phyloP scores from a whole-genome alignment of 2,329 filamentous ascomycete species.

The Colletotrichum tropicale region DNA sequence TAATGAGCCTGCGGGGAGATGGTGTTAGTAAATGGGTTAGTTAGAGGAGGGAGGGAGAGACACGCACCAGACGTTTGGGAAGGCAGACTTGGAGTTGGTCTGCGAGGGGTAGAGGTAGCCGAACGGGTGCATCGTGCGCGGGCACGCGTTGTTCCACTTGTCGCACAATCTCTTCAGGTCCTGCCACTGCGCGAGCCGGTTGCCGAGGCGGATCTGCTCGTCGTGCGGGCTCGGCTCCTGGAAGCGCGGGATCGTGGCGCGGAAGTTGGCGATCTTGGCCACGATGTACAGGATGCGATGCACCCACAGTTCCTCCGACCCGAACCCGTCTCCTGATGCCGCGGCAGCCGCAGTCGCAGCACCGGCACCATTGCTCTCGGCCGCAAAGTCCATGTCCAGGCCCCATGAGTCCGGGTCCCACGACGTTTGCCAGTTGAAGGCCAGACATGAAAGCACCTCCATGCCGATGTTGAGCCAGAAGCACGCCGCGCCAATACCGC shows the following conservation, averaged over 20 bases:
- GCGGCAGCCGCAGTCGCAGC: slow-evolving; percentile 7
- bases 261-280: slow-evolving; percentile 86
- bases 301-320: slow-evolving; percentile 83
- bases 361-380: slow-evolving; percentile 1
- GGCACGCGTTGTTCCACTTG: slow-evolving; percentile 79
- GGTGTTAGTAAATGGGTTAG: background rate
- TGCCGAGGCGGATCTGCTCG: slow-evolving; percentile 67
- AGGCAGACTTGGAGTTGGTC: slow-evolving; percentile 72
- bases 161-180: slow-evolving; percentile 82
- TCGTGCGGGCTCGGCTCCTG: slow-evolving; percentile 64
- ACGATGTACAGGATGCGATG: slow-evolving; percentile 89
- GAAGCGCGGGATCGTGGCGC: slow-evolving; percentile 69
- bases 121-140: slow-evolving; percentile 86
- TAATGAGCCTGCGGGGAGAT: slow-evolving; percentile 68
- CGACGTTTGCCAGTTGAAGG: slow-evolving; percentile 84
- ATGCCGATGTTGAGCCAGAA: slow-evolving; percentile 95
- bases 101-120: slow-evolving; percentile 75
- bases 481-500: slow-evolving; percentile 82
- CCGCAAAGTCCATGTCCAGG: slow-evolving; percentile 74
- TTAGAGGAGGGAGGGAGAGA: background rate
- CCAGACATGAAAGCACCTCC: slow-evolving; percentile 87
- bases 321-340: slow-evolving; percentile 31
- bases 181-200: slow-evolving; percentile 78
- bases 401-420: slow-evolving; percentile 94
- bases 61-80: slow-evolving; percentile 83